phyloP scores from a whole-genome alignment of 352 stramenopile species.

The Pythium periplocum region DNA sequence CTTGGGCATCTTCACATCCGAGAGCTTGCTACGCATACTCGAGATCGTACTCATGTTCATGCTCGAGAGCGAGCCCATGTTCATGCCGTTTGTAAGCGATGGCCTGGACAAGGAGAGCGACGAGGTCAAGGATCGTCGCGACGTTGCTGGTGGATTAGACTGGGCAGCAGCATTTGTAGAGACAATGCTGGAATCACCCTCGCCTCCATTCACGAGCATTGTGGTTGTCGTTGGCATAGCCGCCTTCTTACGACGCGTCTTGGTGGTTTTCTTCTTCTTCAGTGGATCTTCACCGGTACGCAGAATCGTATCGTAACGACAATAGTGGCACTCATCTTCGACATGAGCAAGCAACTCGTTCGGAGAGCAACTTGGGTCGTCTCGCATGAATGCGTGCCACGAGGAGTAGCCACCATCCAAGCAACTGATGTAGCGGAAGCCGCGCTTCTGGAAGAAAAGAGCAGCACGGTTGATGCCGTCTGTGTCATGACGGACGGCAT shows the following conservation, averaged over 20 bases:
- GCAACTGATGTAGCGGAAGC: constrained; percentile 75
- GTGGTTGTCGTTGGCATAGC: constrained; percentile 65
- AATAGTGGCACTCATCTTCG: constrained; percentile 66
- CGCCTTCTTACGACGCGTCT: constrained; percentile 49
- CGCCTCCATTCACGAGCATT: constrained; percentile 65
- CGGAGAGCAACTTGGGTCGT: constrained; percentile 44
- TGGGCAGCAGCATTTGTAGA: constrained; percentile 40
- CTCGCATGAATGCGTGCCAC: constrained; percentile 82
- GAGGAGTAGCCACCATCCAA: constrained; percentile 75
- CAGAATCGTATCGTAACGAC: constrained; percentile 69
- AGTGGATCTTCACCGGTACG: constrained; percentile 58
- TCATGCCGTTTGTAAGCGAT: constrained; percentile 28
- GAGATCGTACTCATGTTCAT: constrained; percentile 19
- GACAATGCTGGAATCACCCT: constrained; percentile 63
- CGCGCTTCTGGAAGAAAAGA: constrained; percentile 79
- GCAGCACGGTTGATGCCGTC: constrained; percentile 71
- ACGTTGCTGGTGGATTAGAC: constrained; percentile 14
- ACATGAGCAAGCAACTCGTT: constrained; percentile 71
- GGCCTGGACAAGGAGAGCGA: constrained; percentile 52
- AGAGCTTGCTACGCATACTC: constrained; percentile 25
- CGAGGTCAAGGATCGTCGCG: constrained; percentile 17
- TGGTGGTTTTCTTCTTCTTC: constrained; percentile 39
- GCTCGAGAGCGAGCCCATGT: constrained; percentile 23
- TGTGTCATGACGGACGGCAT: constrained; percentile 61
- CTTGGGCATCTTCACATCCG: constrained; percentile 71